Evolutionary conservation across 2,329 filamentous ascomycete genomes (phyloP).

Genomic region (Chaetomiaceae sp.): DNA sequence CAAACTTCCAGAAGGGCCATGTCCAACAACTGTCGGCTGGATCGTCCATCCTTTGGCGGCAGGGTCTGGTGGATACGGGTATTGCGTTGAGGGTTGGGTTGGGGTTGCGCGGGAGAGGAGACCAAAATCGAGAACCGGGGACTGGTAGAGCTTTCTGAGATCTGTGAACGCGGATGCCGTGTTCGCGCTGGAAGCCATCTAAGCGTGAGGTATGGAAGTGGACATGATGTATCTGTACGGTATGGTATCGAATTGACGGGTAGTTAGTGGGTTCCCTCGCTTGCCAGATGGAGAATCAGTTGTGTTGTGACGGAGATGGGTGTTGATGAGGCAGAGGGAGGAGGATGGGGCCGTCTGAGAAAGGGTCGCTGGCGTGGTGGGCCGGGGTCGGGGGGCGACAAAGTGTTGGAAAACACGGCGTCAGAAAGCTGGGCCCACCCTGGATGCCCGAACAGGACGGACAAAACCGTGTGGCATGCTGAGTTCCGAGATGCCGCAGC

Average conservation of each 20-base stretch:
- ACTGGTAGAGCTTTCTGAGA: constrained; percentile 21
- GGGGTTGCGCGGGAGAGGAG: constrained; percentile 21
- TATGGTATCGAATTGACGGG: background rate
- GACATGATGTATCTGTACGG: constrained; percentile 27
- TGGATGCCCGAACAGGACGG: constrained; percentile 12
- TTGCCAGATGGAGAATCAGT: constrained; percentile 3
- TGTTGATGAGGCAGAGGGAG: constrained; percentile 18
- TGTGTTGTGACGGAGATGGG: background rate
- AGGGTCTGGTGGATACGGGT: constrained; percentile 11
- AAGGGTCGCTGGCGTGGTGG: constrained; percentile 12
- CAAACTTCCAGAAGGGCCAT: constrained; percentile 62
- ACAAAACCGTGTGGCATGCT: constrained; percentile 10
- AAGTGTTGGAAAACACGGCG: constrained; percentile 17
- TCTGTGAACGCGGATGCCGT: constrained; percentile 24
- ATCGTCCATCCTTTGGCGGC: constrained; percentile 49
- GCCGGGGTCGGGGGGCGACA: constrained; percentile 15
- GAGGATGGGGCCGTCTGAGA: constrained; percentile 12
- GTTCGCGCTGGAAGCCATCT: constrained; percentile 32
- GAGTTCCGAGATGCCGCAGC: background rate
- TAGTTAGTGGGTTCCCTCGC: background rate
- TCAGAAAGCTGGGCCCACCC: background rate
- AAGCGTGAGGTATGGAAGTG: constrained; percentile 22
- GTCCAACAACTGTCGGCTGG: constrained; percentile 45
- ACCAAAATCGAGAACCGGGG: constrained; percentile 27
- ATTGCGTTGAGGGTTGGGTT: constrained; percentile 2